Evolutionary conservation across 2,329 filamentous ascomycete species (phyloP).

Genomic region (Thelonectria rubi): DNA sequence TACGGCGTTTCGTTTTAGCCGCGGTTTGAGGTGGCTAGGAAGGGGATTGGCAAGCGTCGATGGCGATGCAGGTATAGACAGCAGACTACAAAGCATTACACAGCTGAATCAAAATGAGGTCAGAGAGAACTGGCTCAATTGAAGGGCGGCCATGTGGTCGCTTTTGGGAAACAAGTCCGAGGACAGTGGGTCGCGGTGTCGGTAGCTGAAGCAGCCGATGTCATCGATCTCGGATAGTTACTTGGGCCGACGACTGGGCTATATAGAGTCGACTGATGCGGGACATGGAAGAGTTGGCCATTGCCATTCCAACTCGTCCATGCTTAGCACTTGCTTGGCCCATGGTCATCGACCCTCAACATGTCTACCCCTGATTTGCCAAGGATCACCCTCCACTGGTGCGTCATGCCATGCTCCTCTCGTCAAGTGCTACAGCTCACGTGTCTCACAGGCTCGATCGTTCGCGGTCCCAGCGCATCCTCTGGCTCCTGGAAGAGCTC

Average conservation of each 20-base stretch:
- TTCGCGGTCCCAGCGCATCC: constrained; percentile 82
- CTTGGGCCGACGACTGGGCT: constrained; percentile 27
- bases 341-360: neutral
- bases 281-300: too few species aligned
- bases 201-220: constrained; percentile 28
- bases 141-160: neutral
- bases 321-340: too few species aligned
- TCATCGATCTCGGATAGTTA: constrained; percentile 29
- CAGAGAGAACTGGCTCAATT: neutral
- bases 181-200: constrained; percentile 9
- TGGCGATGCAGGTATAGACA: constrained; percentile 32
- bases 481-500: constrained; percentile 88
- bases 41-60: constrained; percentile 29
- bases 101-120: neutral
- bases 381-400: constrained; percentile 74
- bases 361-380: constrained; percentile 49
- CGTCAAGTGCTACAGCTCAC: constrained; percentile 8
- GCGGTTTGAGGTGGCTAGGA: constrained; percentile 8
- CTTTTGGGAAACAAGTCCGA: constrained; percentile 2
- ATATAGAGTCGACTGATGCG: neutral
- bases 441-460: constrained; percentile 75
- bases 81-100: constrained; percentile 13
- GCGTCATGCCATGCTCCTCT: constrained; percentile 29
- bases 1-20: constrained; percentile 40
- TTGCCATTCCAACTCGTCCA: too few species aligned